phyloP scores from a whole-genome alignment of 768 basidiomycete genomes.

The Lactarius indigo region DNA sequence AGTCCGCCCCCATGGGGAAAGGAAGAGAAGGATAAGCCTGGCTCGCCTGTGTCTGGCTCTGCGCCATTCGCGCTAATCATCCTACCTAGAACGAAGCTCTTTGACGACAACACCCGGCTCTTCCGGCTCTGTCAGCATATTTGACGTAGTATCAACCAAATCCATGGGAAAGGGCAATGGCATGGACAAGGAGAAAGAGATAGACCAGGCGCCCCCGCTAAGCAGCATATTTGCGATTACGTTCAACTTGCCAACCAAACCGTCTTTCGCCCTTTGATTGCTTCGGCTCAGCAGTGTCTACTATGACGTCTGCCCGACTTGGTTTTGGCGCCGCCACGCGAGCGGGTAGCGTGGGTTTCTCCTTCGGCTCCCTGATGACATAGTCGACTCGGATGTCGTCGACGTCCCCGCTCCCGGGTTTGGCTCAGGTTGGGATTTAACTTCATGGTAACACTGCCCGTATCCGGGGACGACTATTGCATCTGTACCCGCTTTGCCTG shows the following conservation, averaged over 20 bases:
- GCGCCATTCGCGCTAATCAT: background rate
- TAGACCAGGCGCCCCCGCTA: background rate
- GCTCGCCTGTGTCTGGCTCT: background rate
- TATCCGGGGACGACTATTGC: background rate
- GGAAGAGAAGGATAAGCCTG: slow-evolving; percentile 3
- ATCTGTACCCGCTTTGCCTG: background rate
- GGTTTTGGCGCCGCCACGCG: slow-evolving; percentile 17
- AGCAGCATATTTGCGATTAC: slow-evolving; percentile 8
- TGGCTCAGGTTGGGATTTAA: background rate
- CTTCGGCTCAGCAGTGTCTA: slow-evolving; percentile 6
- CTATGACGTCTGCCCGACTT: slow-evolving; percentile 5
- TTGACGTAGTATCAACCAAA: slow-evolving; percentile 3
- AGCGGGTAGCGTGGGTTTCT: slow-evolving; percentile 18
- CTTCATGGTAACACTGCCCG: background rate
- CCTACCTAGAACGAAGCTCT: slow-evolving; percentile 7
- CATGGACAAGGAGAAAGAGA: slow-evolving; percentile 2
- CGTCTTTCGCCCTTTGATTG: slow-evolving; percentile 1
- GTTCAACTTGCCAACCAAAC: slow-evolving; percentile 1
- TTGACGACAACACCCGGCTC: background rate
- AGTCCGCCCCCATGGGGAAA: background rate
- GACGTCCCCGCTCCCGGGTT: background rate
- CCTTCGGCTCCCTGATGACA: background rate
- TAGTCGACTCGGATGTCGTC: no score
- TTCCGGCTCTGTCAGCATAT: slow-evolving; percentile 1
- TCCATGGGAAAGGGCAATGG: slow-evolving; percentile 2